Base-by-base conservation (phyloP, 139 green algal genomes). In the Zygnema cylindricum region DNA sequence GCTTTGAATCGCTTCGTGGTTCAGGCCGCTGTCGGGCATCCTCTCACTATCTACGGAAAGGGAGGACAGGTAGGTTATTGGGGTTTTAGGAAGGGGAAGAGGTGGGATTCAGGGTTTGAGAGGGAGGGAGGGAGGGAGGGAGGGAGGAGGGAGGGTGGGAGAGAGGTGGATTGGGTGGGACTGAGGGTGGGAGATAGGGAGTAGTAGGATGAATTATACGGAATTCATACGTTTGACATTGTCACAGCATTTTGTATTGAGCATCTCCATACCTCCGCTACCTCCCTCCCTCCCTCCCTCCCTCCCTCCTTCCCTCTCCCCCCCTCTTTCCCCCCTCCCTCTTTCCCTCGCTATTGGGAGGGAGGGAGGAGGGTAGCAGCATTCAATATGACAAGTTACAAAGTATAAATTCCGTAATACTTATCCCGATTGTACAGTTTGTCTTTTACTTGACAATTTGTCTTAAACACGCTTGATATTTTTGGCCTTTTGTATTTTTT, bases 1-100 rank as follows among this genome's bases (percentile, higher is more conserved):
- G 97, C 97, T 0, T 95, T 99, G 43, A 99, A 99, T 95, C 94
- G 97, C 69, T 98, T 98, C 86, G 40, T 43, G 32, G 95, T 99
- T 42, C 96, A 98, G 93, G 97, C 97, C 0, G 97, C 97, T 0
- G 97, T 99, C 77, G 96, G 96, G n/a, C 96, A 99, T 93, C 97
- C 97, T 0, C 90, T 99, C 57, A 99, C 97, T 0, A 95, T 99
- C 84, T 99, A 99, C 88, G 97, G 97, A 93, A 99, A 99, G 96
- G 97, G 97, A 38, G 97, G 97, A 1, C 97, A 99, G 96, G 85
- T 90, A 33, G 38, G 81, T 23, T 33, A 1, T 21, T 11, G 7
- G 36, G 41, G 16, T 11, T 21, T 81, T 16, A n/a, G n/a, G n/a
- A n/a, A n/a, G n/a, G n/a, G n/a, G n/a, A n/a, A n/a, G n/a, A n/a